These are phyloP conservation scores for Apiotrichum brassicae DNA, from an alignment of 1,284 basidiomycete genomes.

Conservation along the genomic window DNA sequence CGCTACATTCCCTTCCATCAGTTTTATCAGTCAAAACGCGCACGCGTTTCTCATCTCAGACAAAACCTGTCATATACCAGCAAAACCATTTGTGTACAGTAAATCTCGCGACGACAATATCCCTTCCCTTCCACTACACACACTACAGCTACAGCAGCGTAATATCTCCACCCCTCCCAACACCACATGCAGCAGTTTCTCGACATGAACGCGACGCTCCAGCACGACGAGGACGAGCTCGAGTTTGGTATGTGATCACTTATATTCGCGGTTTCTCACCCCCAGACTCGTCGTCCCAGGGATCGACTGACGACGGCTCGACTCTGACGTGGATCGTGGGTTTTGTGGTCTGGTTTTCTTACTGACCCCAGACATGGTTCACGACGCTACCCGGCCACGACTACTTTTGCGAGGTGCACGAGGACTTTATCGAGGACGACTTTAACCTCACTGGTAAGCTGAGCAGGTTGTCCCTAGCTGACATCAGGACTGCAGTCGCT, in stretches of 20 bases:
- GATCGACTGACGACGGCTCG: slow-evolving; percentile 45
- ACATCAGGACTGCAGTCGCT: slow-evolving; percentile 72
- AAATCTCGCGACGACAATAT: too few species aligned
- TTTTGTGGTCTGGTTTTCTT: neutral
- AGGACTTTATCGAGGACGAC: slow-evolving; percentile 99
- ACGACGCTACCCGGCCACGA: slow-evolving; percentile 97
- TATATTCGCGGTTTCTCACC: too few species aligned
- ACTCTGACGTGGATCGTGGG: slow-evolving; percentile 49
- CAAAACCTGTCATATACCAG: too few species aligned
- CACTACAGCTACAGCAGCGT: too few species aligned
- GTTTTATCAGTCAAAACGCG: too few species aligned
- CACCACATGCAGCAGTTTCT: slow-evolving; percentile 1
- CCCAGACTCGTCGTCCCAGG: slow-evolving; percentile 44
- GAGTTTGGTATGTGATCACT: slow-evolving; percentile 28
- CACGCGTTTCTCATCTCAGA: too few species aligned
- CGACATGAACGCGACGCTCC: slow-evolving; percentile 20
- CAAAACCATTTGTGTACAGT: too few species aligned
- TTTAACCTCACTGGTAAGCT: slow-evolving; percentile 75
- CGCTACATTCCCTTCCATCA: too few species aligned
- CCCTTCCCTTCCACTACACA: too few species aligned
- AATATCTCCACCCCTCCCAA: too few species aligned
- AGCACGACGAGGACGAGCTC: slow-evolving; percentile 36
- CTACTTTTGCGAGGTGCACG: slow-evolving; percentile 95
- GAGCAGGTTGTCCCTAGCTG: neutral
- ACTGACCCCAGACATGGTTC: slow-evolving; percentile 64